Evolutionary conservation across 768 basidiomycete species (phyloP).

Genomic region (Obba rivulosa): DNA sequence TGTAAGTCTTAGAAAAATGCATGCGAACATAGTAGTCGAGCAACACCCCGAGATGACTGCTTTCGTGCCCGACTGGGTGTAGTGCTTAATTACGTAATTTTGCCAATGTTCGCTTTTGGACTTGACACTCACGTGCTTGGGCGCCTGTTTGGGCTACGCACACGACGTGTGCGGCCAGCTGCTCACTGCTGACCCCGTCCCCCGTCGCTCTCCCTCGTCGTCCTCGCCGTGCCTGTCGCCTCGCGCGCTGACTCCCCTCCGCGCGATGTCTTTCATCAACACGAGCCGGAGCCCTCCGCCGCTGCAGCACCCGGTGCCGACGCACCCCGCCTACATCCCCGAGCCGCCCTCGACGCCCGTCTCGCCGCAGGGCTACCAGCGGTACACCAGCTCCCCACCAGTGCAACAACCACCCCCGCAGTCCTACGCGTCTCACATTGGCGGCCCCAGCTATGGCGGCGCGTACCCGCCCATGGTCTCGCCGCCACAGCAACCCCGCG

Average conservation of each 20-base stretch:
- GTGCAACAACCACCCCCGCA: constrained; percentile 23
- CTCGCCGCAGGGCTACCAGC: constrained; percentile 72
- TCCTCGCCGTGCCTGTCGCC: not conserved
- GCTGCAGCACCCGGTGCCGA: constrained; percentile 83
- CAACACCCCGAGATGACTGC: too few species aligned
- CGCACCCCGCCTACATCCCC: constrained; percentile 81
- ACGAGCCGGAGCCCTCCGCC: constrained; percentile 61
- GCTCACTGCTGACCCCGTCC: too few species aligned
- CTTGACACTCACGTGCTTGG: constrained; percentile 12
- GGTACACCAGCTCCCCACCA: constrained; percentile 61
- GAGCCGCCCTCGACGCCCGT: constrained; percentile 74
- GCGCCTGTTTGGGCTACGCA: too few species aligned
- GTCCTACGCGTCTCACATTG: constrained; percentile 9
- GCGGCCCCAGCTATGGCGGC: constrained; percentile 5
- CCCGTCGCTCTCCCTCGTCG: not conserved
- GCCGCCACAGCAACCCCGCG: constrained; percentile 20
- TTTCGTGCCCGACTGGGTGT: too few species aligned
- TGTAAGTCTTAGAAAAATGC: constrained; percentile 73
- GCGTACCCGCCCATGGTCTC: constrained; percentile 20
- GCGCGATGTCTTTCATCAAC: constrained; percentile 31
- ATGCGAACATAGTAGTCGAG: constrained; percentile 28
- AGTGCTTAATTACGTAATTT: too few species aligned
- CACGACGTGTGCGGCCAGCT: too few species aligned
- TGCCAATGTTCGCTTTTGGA: too few species aligned
- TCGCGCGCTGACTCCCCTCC: too few species aligned